phyloP scores from a whole-genome alignment of 2,329 filamentous ascomycete species.

The Aureobasidium sp. region DNA sequence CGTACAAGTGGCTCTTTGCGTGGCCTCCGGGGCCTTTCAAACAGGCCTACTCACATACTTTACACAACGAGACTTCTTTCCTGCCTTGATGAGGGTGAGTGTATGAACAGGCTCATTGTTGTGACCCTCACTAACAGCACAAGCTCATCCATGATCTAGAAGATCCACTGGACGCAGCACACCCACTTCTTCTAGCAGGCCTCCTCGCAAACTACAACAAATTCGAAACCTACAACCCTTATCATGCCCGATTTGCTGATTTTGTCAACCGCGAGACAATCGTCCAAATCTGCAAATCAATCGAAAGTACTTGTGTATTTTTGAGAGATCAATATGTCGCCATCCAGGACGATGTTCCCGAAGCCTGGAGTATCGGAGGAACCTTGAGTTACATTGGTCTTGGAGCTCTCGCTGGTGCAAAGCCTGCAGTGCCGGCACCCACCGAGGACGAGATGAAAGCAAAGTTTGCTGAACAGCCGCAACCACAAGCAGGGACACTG shows the following conservation, averaged over 20 bases:
- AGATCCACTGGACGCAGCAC: conserved; percentile 50
- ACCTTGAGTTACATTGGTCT: conserved; percentile 82
- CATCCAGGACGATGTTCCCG: conserved; percentile 82
- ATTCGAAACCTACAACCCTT: conserved; percentile 96
- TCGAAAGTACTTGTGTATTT: conserved; percentile 63
- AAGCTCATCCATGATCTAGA: conserved; percentile 78
- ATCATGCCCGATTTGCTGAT: conserved; percentile 83
- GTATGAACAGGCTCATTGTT: neutral
- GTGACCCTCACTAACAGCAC: neutral
- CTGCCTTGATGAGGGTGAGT: conserved; percentile 82
- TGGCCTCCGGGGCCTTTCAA: conserved; percentile 90
- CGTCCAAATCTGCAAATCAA: conserved; percentile 67
- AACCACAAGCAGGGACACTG: conserved; percentile 69
- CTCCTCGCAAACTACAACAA: conserved; percentile 97
- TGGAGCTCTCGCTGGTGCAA: conserved; percentile 60
- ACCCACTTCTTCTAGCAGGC: conserved; percentile 76
- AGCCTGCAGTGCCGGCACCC: conserved; percentile 52
- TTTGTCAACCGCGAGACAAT: conserved; percentile 92
- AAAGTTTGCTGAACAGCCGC: conserved; percentile 74
- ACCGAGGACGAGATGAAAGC: conserved; percentile 75
- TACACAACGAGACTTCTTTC: conserved; percentile 89
- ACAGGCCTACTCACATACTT: conserved; percentile 92
- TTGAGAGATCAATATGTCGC: conserved; percentile 72
- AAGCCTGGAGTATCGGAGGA: conserved; percentile 76
- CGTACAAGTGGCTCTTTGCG: conserved; percentile 70